These are phyloP conservation scores for Kodamaea fungicola DNA, from an alignment of 1,139 yeast species.

Conservation along the genomic window DNA sequence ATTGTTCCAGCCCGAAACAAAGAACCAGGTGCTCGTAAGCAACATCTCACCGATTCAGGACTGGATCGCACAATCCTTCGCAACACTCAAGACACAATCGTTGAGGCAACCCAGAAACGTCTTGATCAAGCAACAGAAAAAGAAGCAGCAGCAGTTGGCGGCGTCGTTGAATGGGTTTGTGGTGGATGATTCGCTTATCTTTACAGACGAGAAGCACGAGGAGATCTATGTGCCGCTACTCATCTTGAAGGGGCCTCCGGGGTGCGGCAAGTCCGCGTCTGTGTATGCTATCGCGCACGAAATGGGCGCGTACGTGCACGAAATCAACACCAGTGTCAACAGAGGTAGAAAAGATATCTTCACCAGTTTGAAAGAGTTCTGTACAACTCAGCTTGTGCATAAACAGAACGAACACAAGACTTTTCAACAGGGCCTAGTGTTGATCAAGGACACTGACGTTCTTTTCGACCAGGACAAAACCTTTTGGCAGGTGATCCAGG, in stretches of 20 bases:
- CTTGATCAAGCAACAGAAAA: conserved; percentile 16
- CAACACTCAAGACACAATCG: conserved; percentile 31
- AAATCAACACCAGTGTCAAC: conserved; percentile 69
- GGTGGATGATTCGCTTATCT: conserved; percentile 23
- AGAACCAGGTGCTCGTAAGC: conserved; percentile 37
- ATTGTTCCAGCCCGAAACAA: conserved; percentile 37
- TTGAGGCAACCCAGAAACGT: conserved; percentile 30
- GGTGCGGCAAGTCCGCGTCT: conserved; percentile 77
- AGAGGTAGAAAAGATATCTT: conserved; percentile 71
- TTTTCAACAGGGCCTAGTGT: conserved; percentile 62
- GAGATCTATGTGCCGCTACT: conserved; percentile 54
- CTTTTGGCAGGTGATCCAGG: conserved; percentile 75
- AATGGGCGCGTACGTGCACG: conserved; percentile 72
- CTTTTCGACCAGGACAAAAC: conserved; percentile 74
- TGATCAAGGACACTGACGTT: conserved; percentile 85
- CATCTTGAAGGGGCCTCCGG: conserved; percentile 68
- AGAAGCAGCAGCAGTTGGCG: conserved; percentile 14
- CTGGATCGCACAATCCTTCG: conserved; percentile 54
- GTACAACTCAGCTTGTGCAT: conserved; percentile 82
- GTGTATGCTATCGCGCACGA: conserved; percentile 67
- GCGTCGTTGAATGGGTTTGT: conserved; percentile 25
- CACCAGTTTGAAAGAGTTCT: conserved; percentile 67
- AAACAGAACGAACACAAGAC: conserved; percentile 24
- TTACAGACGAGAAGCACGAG: conserved; percentile 6
- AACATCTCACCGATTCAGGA: conserved; percentile 21